Base-by-base conservation (phyloP, 1,284 basidiomycete genomes). In the Ganoderma meredithae region DNA sequence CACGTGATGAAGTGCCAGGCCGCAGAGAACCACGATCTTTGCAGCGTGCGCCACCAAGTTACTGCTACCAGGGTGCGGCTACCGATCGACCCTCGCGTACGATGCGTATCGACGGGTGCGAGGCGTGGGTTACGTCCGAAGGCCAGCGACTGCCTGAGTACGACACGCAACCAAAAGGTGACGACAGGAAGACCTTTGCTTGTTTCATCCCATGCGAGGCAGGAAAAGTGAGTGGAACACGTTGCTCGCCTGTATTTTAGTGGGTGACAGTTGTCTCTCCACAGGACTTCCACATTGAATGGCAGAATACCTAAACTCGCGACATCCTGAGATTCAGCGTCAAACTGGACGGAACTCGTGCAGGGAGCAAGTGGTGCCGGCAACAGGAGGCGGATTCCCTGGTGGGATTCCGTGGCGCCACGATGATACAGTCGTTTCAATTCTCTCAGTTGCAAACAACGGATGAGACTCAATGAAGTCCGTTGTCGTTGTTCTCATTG, bases 131-230 rank as follows among this genome's bases (percentile, higher is more conserved):
- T 5, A 27, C 56, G 7, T 69, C 64, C 56, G 66, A 66, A n/a
- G 68, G 66, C 10, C 9, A 55, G 31, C 49, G 47, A 9, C 44
- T 70, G 12, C 60, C 60, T 3, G 66, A 72, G 25, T 69, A 70
- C 55, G 27, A 52, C 41, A 53, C 60, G 3, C 49, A 67, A 9
- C n/a, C 31, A 0, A 43, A 56, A 17, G 65, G 59, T 1, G 63
- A 66, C 8, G 65, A 52, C 8, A 60, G 58, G 36, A 63, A 59
- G 41, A 69, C 65, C 1, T 15, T 69, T 0, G 15, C 27, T 3
- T 72, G 71, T 43, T 70, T 58, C 27, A 56, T 72, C 4, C 66
- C 69, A 0, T 71, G 71, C 41, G 68, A 71, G 58, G 44, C 64
- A n/a, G 71, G 69, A 10, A 73, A 73, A 66, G 71, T 68, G 27